Conservation (phyloP, 495 filamentous ascomycete genomes). For the Aspergillus ostianus region DNA sequence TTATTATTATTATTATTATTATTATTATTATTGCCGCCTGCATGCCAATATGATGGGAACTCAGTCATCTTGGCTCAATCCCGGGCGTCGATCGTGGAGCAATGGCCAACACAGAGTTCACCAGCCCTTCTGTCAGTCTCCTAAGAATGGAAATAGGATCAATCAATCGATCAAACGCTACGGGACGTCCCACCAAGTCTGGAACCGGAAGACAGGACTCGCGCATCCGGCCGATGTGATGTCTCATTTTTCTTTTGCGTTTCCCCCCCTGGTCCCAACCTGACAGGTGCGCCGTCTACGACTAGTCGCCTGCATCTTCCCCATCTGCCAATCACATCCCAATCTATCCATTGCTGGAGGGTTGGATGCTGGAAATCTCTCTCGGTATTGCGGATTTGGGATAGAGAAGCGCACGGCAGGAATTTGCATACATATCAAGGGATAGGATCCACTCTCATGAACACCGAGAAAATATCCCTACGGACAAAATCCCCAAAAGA, state of each 20-base stretch:
- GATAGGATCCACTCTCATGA: neutral
- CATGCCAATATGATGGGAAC: neutral
- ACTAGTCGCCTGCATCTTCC: neutral
- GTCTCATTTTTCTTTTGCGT: constrained; percentile 4
- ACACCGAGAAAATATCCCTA: too few species aligned
- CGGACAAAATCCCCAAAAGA: neutral
- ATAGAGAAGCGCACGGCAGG: neutral
- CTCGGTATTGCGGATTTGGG: neutral
- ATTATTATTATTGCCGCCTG: neutral
- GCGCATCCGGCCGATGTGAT: constrained; percentile 4
- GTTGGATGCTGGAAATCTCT: neutral
- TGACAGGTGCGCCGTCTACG: constrained; percentile 3
- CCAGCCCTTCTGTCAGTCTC: too few species aligned
- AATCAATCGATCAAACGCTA: neutral
- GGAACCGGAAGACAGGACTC: neutral
- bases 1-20: too few species aligned
- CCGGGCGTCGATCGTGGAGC: neutral
- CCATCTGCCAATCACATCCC: neutral
- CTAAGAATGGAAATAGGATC: too few species aligned
- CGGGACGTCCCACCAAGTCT: neutral
- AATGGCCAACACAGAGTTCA: neutral
- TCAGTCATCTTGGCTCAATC: neutral
- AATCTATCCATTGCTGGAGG: neutral
- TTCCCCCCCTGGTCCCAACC: neutral
- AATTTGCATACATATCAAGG: neutral